Evolutionary conservation across 306 rosid species (phyloP).

Genomic region (Sicyos edulis): DNA sequence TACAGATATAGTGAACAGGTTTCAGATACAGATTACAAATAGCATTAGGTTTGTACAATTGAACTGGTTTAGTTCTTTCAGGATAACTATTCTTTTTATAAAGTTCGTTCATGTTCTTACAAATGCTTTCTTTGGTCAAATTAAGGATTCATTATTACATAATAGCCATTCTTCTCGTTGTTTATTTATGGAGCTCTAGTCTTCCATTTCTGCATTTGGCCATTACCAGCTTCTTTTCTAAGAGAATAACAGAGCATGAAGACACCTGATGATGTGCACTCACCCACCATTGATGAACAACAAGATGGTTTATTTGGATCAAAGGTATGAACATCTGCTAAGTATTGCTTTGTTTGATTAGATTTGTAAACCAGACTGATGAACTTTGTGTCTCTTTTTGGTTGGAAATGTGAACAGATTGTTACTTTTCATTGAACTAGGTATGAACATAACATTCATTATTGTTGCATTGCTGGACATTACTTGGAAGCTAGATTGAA

Average conservation of each 20-base stretch:
- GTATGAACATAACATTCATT: too few relatives aligned
- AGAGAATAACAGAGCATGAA: constrained; percentile 9
- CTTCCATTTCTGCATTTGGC: not conserved
- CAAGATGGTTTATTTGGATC: not conserved
- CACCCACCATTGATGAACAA: not conserved
- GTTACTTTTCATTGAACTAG: too few relatives aligned
- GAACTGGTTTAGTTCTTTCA: constrained; percentile 20
- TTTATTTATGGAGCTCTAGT: not conserved
- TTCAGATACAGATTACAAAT: constrained; percentile 15
- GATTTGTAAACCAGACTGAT: not conserved
- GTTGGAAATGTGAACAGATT: not conserved
- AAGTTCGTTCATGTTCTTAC: constrained; percentile 11
- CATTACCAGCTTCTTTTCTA: not conserved
- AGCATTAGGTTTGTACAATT: constrained; percentile 19
- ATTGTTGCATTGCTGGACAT: too few relatives aligned
- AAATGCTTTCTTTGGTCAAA: not conserved
- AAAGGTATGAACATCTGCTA: not conserved
- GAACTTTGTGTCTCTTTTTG: not conserved
- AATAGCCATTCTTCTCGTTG: not conserved
- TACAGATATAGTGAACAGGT: constrained; percentile 22
- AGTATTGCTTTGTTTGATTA: not conserved
- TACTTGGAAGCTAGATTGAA: too few relatives aligned
- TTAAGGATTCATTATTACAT: not conserved
- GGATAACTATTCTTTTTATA: constrained; percentile 17
- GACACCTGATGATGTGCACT: not conserved